These are phyloP conservation scores for Plenodomus lindquistii DNA, from an alignment of 2,329 filamentous ascomycete species.

Conservation along the genomic window DNA sequence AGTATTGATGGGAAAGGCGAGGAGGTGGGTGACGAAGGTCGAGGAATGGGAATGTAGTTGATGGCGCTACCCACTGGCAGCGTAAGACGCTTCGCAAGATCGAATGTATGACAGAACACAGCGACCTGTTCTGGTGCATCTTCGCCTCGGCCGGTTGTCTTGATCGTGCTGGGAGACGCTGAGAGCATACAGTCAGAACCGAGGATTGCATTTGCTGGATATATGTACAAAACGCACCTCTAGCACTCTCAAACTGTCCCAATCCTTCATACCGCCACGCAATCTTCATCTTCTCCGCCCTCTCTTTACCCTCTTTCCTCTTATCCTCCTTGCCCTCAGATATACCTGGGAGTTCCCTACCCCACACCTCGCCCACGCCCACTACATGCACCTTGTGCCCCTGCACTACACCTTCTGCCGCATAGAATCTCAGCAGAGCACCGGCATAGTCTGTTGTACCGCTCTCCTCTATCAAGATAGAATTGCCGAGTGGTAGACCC, in stretches of 20 bases:
- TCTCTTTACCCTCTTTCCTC: slow-evolving; percentile 38
- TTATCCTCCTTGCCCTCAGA: slow-evolving; percentile 49
- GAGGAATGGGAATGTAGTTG: slow-evolving; percentile 56
- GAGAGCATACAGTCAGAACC: slow-evolving; percentile 19
- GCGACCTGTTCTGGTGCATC: slow-evolving; percentile 56
- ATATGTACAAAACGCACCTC: slow-evolving; percentile 59
- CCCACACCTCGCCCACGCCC: slow-evolving; percentile 79
- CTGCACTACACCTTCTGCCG: slow-evolving; percentile 89
- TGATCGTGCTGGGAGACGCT: slow-evolving; percentile 27
- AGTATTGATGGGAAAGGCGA: slow-evolving; percentile 70
- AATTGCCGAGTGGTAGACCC: slow-evolving; percentile 80
- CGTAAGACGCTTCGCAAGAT: slow-evolving; percentile 55
- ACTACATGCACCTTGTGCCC: slow-evolving; percentile 87
- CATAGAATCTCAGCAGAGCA: slow-evolving; percentile 82
- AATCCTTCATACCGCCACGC: slow-evolving; percentile 95
- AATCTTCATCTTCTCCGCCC: slow-evolving; percentile 84
- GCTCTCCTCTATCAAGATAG: slow-evolving; percentile 80
- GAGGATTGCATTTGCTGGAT: slow-evolving; percentile 17
- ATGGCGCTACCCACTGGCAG: slow-evolving; percentile 47
- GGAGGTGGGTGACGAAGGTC: slow-evolving; percentile 56
- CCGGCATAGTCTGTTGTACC: slow-evolving; percentile 95
- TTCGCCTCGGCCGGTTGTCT: slow-evolving; percentile 18
- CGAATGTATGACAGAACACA: slow-evolving; percentile 57
- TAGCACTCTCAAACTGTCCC: slow-evolving; percentile 67
- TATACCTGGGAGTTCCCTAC: slow-evolving; percentile 78